Base-by-base conservation (phyloP, 2,329 filamentous ascomycete genomes). In the Fusarium udum region DNA sequence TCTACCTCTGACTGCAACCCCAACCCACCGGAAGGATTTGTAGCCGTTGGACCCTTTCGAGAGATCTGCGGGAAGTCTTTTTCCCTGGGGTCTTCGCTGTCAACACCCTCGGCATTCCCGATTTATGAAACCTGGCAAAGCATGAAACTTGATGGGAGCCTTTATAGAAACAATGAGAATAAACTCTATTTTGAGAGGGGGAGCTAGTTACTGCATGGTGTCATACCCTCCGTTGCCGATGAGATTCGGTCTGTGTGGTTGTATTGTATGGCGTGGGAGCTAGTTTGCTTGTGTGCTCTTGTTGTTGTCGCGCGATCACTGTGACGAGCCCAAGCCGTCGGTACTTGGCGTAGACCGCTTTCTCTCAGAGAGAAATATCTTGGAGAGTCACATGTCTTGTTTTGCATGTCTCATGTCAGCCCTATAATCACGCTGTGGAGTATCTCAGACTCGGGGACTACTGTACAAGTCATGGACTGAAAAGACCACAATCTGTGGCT, bases 11-110 rank as follows among this genome's bases (percentile, higher is more conserved):
- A 37, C 64, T 72, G 75, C 52, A 75, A 77, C 75, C 75, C 73
- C 75, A 77, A 77, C 75, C 75, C 75, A 77, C 48, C 63, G 62
- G 58, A 37, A 70, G 31, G 69, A 56, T 51, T 60, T 45, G 45
- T 14, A 26, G 36, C 34, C 39, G 48, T 37, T 63, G 46, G 67
- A 64, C 28, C 46, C 37, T 55, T 37, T 34, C 34, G 6, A 57
- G 22, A 24, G 42, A 43, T 45, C 22, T 37, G 24, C 18, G 34
- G 40, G 26, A 37, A 18, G 32, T 39, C 24, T 51, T 39, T 52
- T 49, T 11, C 24, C 28, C n/a, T 32, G 22, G 31, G 13, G 22
- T 32, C 24, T 45, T 45, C 9, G 45, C 22, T 49, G 26, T 40
- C 15, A 28, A 24, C 26, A n/a, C 64, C 31, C 24, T 40, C 49